These are phyloP conservation scores for Ganoderma lingzhi DNA, from an alignment of 1,284 basidiomycete genomes.

Conservation along the genomic window DNA sequence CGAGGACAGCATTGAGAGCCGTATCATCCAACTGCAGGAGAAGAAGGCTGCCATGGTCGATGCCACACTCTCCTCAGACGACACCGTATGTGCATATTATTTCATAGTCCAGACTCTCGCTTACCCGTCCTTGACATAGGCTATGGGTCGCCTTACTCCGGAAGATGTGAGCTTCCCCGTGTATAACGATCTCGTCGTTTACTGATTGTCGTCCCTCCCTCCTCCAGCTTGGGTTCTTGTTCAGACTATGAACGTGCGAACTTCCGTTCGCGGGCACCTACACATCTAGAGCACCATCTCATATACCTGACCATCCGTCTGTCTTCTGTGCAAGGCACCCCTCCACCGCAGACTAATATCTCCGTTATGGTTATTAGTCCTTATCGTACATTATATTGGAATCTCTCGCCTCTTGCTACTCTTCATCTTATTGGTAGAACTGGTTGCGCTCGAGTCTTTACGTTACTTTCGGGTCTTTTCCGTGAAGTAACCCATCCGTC, in stretches of 20 bases:
- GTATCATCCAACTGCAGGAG: conserved; percentile 95
- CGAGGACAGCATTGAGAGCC: conserved; percentile 96
- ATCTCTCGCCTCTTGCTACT: neutral
- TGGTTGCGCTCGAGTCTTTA: neutral
- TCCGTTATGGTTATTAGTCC: conserved; percentile 7
- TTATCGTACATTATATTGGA: conserved; percentile 4
- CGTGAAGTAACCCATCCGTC: neutral
- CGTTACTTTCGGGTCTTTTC: neutral
- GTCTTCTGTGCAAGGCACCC: neutral
- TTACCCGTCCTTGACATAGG: conserved; percentile 48
- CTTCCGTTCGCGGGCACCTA: no score
- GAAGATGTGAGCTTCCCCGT: conserved; percentile 74
- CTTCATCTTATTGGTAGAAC: no score
- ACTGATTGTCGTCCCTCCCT: conserved; percentile 17
- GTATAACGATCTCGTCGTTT: conserved; percentile 3
- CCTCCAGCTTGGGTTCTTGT: conserved; percentile 74
- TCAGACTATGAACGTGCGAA: conserved; percentile 56
- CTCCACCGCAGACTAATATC: neutral
- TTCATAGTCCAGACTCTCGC: neutral
- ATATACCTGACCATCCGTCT: neutral
- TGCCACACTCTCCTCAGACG: conserved; percentile 80
- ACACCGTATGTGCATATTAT: conserved; percentile 57
- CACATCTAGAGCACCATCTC: neutral
- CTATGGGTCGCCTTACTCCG: conserved; percentile 90
- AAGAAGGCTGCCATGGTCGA: conserved; percentile 91